A percentile compares a stretch with the other conserved stretches of the same genome.
These are phyloP conservation scores for Xerophyta viscosa DNA, from an alignment of 106 monocot genomes.

Conservation along the genomic window DNA sequence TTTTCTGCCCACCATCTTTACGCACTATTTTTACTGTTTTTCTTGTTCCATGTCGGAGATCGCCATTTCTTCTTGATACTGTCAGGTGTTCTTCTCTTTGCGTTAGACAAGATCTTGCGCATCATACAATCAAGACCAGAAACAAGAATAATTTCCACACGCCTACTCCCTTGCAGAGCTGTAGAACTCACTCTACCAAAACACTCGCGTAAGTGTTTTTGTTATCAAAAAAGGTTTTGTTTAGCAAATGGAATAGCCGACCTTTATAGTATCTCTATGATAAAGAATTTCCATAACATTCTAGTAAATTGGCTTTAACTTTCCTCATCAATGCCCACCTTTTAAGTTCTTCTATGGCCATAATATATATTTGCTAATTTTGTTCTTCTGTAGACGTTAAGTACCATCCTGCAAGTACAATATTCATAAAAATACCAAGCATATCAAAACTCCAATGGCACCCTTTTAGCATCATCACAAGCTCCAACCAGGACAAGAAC, in stretches of 20 bases:
- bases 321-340: no score
- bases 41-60: slow-evolving; percentile 73
- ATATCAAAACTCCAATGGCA: slow-evolving; percentile 86
- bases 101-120: slow-evolving; percentile 58
- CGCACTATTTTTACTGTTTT: slow-evolving; percentile 51
- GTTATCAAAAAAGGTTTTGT: not conserved
- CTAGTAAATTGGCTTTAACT: no score
- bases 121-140: slow-evolving; percentile 41
- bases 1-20: slow-evolving; percentile 64
- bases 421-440: slow-evolving; percentile 65
- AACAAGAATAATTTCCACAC: slow-evolving; percentile 33
- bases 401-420: slow-evolving; percentile 57
- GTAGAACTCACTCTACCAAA: slow-evolving; percentile 67
- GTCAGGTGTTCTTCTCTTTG: slow-evolving; percentile 60
- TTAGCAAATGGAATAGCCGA: no score
- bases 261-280: no score
- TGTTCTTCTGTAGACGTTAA: slow-evolving; percentile 32
- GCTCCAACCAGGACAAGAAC: slow-evolving; percentile 24
- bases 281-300: not conserved
- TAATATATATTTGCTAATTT: not conserved
- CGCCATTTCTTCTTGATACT: slow-evolving; percentile 64
- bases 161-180: slow-evolving; percentile 62
- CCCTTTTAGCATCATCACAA: slow-evolving; percentile 78
- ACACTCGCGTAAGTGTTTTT: slow-evolving; percentile 27
- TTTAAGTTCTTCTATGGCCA: no score